phyloP scores from a whole-genome alignment of 2,329 filamentous ascomycete species.

The Phaeoacremonium minimum region DNA sequence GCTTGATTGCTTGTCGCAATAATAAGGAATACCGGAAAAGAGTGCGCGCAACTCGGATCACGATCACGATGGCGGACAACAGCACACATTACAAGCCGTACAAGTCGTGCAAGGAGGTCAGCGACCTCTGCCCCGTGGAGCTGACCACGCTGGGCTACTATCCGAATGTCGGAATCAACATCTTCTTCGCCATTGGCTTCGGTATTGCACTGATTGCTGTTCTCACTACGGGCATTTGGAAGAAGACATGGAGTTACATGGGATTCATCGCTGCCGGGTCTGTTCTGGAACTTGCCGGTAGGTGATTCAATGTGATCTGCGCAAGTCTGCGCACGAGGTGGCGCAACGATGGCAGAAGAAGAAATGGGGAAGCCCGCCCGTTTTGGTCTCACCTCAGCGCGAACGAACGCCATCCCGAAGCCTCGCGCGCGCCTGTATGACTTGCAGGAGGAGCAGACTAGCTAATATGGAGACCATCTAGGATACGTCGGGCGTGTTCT shows the following conservation, averaged over 20 bases:
- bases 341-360: too few species aligned
- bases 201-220: conserved; percentile 36
- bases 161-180: conserved; percentile 51
- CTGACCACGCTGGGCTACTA: conserved; percentile 52
- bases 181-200: conserved; percentile 48
- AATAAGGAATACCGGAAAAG: too few species aligned
- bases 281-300: conserved; percentile 47
- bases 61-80: too few species aligned
- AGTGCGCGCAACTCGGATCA: too few species aligned
- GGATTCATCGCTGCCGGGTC: conserved; percentile 43
- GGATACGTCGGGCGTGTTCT: conserved; percentile 50
- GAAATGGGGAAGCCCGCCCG: too few species aligned
- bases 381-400: too few species aligned
- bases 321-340: too few species aligned
- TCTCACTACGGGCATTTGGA: conserved; percentile 37
- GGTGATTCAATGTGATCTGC: too few species aligned
- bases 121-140: conserved; percentile 41
- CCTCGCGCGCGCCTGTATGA: too few species aligned
- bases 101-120: conserved; percentile 31
- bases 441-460: too few species aligned
- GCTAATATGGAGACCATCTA: conserved; percentile 15
- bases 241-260: conserved; percentile 52
- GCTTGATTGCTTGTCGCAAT: too few species aligned
- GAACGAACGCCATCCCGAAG: too few species aligned
- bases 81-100: conserved; percentile 18